phyloP scores from a whole-genome alignment of 345 rosid species.

The Linum trigynum region DNA sequence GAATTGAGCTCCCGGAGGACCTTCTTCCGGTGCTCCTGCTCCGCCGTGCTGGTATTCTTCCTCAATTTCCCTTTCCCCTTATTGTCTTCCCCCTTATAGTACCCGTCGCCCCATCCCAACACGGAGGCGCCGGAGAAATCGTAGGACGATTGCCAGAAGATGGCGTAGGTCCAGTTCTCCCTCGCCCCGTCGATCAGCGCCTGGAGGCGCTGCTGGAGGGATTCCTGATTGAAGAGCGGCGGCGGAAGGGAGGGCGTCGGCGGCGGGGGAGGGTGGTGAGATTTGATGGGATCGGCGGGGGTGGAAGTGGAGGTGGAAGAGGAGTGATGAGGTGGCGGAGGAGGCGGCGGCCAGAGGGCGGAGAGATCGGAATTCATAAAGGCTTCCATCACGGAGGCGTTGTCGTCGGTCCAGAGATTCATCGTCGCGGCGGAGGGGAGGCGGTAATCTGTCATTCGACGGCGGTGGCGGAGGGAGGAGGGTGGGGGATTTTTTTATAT shows the following conservation, averaged over 20 bases:
- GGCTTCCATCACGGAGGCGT: conserved; percentile 87
- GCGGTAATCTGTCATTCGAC: background rate
- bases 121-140: conserved; percentile 24
- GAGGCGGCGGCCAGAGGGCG: conserved; percentile 49
- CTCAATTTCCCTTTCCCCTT: conserved; percentile 5
- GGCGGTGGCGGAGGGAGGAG: conserved; percentile 72
- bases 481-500: conserved; percentile 71
- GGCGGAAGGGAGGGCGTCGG: conserved; percentile 16
- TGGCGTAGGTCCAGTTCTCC: conserved; percentile 51
- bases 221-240: conserved; percentile 48
- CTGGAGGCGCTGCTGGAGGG: conserved; percentile 44
- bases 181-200: conserved; percentile 34
- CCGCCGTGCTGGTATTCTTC: background rate
- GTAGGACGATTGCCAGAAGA: conserved; percentile 45
- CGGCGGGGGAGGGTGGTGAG: conserved; percentile 4
- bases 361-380: conserved; percentile 80
- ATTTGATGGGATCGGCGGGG: background rate
- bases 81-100: conserved; percentile 22
- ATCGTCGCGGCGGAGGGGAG: conserved; percentile 13
- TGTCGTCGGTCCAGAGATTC: conserved; percentile 87
- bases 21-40: conserved; percentile 10
- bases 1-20: conserved; percentile 11
- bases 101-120: conserved; percentile 41
- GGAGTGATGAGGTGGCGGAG: conserved; percentile 17
- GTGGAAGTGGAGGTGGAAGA: conserved; percentile 9